Conservation (phyloP, 2,329 filamentous ascomycete genomes). For the Stenocarpella maydis region DNA sequence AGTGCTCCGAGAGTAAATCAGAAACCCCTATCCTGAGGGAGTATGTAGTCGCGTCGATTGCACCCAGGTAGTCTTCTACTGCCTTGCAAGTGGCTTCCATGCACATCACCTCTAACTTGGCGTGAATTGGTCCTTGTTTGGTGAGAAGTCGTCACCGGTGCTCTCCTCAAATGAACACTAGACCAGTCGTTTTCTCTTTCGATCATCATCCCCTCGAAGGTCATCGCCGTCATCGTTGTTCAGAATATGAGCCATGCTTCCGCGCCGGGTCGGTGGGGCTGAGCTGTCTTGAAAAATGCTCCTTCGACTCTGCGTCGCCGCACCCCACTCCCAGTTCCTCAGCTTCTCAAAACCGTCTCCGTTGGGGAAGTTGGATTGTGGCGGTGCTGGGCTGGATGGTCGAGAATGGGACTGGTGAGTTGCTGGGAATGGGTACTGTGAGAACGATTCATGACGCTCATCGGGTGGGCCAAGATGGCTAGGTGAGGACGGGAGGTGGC, state of each 20-base stretch:
- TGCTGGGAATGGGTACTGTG: slow-evolving; percentile 60
- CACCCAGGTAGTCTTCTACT: background rate
- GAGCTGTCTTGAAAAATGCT: slow-evolving; percentile 63
- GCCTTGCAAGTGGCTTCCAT: background rate
- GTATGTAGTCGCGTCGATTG: background rate
- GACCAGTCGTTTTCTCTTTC: slow-evolving; percentile 67
- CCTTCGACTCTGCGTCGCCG: slow-evolving; percentile 55
- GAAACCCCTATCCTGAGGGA: background rate
- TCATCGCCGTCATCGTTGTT: slow-evolving; percentile 65
- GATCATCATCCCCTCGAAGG: slow-evolving; percentile 63
- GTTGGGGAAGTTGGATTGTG: slow-evolving; percentile 59
- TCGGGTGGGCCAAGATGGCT: slow-evolving; percentile 59
- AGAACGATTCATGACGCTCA: slow-evolving; percentile 65
- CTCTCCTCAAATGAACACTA: background rate
- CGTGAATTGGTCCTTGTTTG: background rate
- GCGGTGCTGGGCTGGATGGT: slow-evolving; percentile 62
- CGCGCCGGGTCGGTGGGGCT: slow-evolving; percentile 62
- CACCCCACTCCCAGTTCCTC: slow-evolving; percentile 65
- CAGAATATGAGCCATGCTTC: slow-evolving; percentile 71
- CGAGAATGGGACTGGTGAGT: slow-evolving; percentile 59
- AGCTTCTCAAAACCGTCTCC: slow-evolving; percentile 54
- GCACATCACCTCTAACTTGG: background rate
- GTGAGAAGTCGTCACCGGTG: background rate
- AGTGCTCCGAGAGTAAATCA: background rate
- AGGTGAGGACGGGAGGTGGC: slow-evolving; percentile 64